Percentiles rank a stretch among this genome's conserved stretches.
These are phyloP conservation scores for Aspergillus spinulosporus DNA, from an alignment of 2,329 filamentous ascomycete genomes.

Conservation along the genomic window DNA sequence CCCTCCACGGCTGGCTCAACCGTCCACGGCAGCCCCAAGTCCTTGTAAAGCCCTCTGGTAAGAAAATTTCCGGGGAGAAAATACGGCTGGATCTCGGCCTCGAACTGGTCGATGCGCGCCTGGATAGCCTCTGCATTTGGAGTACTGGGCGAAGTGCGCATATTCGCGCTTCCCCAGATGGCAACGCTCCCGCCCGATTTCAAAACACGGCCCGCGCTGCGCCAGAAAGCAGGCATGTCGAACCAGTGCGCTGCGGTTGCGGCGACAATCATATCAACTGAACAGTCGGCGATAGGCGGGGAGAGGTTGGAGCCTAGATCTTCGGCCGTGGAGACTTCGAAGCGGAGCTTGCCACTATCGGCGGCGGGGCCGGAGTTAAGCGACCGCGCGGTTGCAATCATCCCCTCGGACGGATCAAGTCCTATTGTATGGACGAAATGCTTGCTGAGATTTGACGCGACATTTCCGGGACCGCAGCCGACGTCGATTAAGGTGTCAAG, in stretches of 20 bases:
- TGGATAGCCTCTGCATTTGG: conserved; percentile 49
- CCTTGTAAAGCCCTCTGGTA: conserved; percentile 42
- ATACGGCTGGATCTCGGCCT: conserved; percentile 42
- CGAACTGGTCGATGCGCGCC: conserved; percentile 40
- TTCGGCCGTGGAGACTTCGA: conserved; percentile 49
- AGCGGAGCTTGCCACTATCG: conserved; percentile 39
- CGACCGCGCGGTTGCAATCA: conserved; percentile 52
- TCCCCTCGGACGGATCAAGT: conserved; percentile 54
- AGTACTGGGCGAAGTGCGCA: conserved; percentile 26
- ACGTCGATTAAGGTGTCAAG: conserved; percentile 53
- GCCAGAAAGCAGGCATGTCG: conserved; percentile 13
- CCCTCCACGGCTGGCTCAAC: conserved; percentile 30
- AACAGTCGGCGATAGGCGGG: neutral
- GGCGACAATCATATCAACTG: conserved; percentile 9
- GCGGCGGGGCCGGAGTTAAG: conserved; percentile 30
- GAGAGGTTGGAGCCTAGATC: conserved; percentile 19
- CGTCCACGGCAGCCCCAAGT: conserved; percentile 54
- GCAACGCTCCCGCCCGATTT: conserved; percentile 13
- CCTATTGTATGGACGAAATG: conserved; percentile 52
- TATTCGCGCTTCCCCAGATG: conserved; percentile 21
- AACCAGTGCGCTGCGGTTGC: conserved; percentile 17
- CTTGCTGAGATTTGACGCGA: conserved; percentile 47
- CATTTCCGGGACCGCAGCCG: conserved; percentile 59
- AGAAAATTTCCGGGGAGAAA: conserved; percentile 47
- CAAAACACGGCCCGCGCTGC: conserved; percentile 1